Base-by-base conservation (phyloP, 2,329 filamentous ascomycete genomes). In the Diaporthe sp. region DNA sequence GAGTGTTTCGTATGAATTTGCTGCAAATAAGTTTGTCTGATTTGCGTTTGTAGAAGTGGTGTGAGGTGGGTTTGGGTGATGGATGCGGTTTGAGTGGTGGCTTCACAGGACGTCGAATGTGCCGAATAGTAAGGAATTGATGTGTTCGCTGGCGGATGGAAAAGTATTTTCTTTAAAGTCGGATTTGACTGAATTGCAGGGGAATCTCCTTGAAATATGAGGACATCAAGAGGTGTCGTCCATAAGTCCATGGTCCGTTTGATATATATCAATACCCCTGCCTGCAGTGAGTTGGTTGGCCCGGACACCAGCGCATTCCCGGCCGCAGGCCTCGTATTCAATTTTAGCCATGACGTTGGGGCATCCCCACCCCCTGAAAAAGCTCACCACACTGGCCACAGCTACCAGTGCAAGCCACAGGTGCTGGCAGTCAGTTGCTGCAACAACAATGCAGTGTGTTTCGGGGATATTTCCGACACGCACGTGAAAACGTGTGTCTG, bases 251-350 rank as follows among this genome's bases (percentile, higher is more conserved):
- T 67, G 59, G 51, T 34, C 59, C n/a, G 61, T 73, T 73, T 75
- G 74, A 69, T 49, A 68, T 75, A 75, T 39, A 75, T 65, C 69
- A 51, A 67, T 53, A 73, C 13, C 68, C 68, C 59, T 65, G 42
- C 25, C 25, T n/a, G 44, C 51, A 37, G 69, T 28, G 31, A 51
- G 2, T 57, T 57, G 59, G 59, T 75, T 73, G 74, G 74, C 59
- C 51, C 69, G 25, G 58, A 42, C 31, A 68, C 59, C 74, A 68
- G 10, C 39, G 25, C 73, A 39, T 49, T 61, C 69, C 53, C 34
- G 69, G 51, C 59, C 51, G 44, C 67, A 22, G 42, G 2, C 51
- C 65, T 74, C 73, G 65, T 74, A 71, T 74, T 74, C 57, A 42
- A 31, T 42, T 71, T 53, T 59, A 46, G 53, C 25, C 4, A 62